phyloP scores from a whole-genome alignment of 176 grass and related monocot genomes.

The Aegilops umbellulata region DNA sequence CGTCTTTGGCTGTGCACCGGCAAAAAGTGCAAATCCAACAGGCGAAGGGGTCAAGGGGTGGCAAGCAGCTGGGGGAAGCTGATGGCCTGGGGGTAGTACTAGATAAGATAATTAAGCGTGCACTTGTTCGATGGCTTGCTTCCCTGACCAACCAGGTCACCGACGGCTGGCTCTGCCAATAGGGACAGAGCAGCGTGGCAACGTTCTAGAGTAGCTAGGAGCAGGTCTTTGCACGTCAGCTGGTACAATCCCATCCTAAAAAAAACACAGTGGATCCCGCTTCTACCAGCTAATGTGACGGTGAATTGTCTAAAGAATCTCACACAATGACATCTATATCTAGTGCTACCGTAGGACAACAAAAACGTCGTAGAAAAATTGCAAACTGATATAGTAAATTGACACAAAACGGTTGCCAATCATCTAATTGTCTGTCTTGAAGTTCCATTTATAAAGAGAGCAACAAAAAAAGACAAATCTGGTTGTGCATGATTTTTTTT shows the following conservation, averaged over 20 bases:
- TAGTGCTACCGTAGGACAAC: too few relatives aligned
- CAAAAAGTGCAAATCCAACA: neutral
- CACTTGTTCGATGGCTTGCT: conserved; percentile 20
- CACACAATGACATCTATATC: neutral
- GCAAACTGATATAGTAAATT: too few relatives aligned
- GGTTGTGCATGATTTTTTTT: neutral
- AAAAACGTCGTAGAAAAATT: too few relatives aligned
- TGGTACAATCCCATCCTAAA: neutral
- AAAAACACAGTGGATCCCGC: neutral
- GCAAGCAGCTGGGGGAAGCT: neutral
- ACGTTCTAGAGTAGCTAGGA: neutral
- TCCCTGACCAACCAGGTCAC: neutral
- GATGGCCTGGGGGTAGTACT: neutral
- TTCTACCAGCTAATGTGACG: neutral
- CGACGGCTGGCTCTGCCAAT: neutral
- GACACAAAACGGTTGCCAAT: neutral
- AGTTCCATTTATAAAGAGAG: neutral
- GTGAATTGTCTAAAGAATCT: neutral
- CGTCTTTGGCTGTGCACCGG: neutral
- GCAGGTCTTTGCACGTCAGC: neutral
- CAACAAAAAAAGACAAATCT: neutral
- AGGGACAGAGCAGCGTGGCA: neutral
- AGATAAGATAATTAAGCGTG: conserved; percentile 11
- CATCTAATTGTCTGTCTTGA: neutral
- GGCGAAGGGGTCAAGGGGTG: neutral